Base-by-base conservation (phyloP, 2,329 filamentous ascomycete species). In the Aspergillus versicolor region DNA sequence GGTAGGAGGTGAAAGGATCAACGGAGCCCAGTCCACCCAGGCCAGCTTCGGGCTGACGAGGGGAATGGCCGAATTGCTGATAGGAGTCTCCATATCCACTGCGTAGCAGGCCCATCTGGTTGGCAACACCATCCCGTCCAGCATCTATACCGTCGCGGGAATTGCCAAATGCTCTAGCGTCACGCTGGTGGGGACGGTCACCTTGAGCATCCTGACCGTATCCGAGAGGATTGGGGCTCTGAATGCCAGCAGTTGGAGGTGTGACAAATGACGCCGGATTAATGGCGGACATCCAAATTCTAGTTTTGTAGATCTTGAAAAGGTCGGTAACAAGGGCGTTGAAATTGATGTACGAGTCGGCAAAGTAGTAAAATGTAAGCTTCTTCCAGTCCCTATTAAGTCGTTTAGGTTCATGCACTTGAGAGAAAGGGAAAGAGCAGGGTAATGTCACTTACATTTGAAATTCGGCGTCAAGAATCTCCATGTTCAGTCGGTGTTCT, bases 281-380 rank as follows among this genome's bases (percentile, higher is more conserved):
- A 74, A 99, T 96, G 4, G 94, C 94, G 4, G 93, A 97, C 91
- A 99, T 96, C 94, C 94, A 99, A 68, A 99, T 99, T 66, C 95
- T 87, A 21, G 93, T 96, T 80, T 99, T 99, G 82, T 97, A 99
- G 61, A 97, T 93, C 77, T 97, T 97, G 84, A 97, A 99, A 12
- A 99, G 82, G 71, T 99, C 94, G 0, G 92, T 96, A 52, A 99
- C 94, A 15, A 99, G 85, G 2, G 91, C 91, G 73, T 99, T 99
- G 82, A 99, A 99, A 78, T 97, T 97, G 81, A 99, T 96, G 73
- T 99, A 99, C 0, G 91, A 87, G 70, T 97, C 92, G 53, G 94
- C 93, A 72, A 97, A 99, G 77, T 97, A 99, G 79, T 97, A 99
- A 76, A 97, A 97, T 0, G 95, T 99, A 55, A 99, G 80, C 74